A percentile compares a stretch with the other conserved stretches of the same genome.
phyloP scores from a whole-genome alignment of 768 basidiomycete genomes.

The Suillus plorans region DNA sequence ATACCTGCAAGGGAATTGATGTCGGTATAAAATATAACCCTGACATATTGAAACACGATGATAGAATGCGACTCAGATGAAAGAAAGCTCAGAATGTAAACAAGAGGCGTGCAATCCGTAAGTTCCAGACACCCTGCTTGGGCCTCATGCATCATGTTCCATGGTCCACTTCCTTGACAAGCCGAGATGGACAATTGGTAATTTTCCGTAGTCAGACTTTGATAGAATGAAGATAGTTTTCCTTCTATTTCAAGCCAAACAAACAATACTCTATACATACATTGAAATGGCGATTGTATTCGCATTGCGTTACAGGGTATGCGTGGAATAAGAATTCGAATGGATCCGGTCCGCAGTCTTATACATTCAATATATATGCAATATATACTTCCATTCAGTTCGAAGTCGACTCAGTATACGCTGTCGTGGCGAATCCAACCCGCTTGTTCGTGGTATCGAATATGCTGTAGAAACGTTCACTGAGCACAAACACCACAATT shows the following conservation, averaged over 20 bases:
- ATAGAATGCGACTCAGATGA: neutral
- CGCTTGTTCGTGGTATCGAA: constrained; percentile 32
- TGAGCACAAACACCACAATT: neutral
- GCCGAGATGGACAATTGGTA: neutral
- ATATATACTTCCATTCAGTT: constrained; percentile 4
- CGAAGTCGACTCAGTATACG: constrained; percentile 21
- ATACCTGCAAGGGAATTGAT: neutral
- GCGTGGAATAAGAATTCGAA: neutral
- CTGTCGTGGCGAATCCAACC: constrained; percentile 37
- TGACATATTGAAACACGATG: neutral
- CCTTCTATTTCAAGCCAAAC: neutral
- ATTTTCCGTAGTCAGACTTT: too few relatives aligned
- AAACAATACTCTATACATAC: neutral
- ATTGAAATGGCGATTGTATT: neutral
- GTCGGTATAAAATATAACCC: neutral
- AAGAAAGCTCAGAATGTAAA: neutral
- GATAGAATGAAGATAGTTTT: neutral
- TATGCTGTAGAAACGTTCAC: constrained; percentile 36
- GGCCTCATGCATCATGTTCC: neutral
- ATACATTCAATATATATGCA: neutral
- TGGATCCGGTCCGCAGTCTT: neutral
- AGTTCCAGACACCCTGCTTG: neutral
- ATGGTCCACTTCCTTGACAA: neutral
- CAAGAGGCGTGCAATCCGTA: too few relatives aligned
- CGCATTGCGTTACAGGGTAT: neutral